These are phyloP conservation scores for Penicillium thymicola DNA, from an alignment of 2,329 filamentous ascomycete genomes.

Conservation along the genomic window DNA sequence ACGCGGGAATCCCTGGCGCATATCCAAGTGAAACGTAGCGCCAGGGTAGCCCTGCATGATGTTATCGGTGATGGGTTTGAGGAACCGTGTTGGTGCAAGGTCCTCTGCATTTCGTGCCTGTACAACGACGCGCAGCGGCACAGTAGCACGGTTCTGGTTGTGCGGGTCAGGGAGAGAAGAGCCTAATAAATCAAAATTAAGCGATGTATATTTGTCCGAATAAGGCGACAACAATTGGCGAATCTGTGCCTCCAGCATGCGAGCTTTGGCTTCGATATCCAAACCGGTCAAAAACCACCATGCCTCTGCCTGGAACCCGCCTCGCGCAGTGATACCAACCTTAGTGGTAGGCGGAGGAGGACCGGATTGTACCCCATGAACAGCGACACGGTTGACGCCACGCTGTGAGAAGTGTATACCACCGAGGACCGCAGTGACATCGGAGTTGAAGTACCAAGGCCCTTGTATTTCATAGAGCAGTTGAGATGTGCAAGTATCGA, in stretches of 20 bases:
- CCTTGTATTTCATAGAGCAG: constrained; percentile 56
- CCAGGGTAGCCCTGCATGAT: constrained; percentile 43
- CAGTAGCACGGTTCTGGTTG: constrained; percentile 44
- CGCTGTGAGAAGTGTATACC: constrained; percentile 53
- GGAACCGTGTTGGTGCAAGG: constrained; percentile 32
- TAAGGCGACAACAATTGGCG: constrained; percentile 39
- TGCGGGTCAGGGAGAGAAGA: constrained; percentile 29
- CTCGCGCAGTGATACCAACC: constrained; percentile 46
- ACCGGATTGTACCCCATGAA: constrained; percentile 46
- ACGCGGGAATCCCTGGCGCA: constrained; percentile 34
- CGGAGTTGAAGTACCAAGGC: constrained; percentile 56
- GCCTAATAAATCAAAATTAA: constrained; percentile 35
- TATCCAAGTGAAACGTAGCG: constrained; percentile 33
- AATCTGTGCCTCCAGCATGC: constrained; percentile 45
- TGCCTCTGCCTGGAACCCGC: constrained; percentile 48
- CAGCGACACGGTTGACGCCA: constrained; percentile 48
- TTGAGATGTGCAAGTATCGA: constrained; percentile 53
- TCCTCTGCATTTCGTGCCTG: constrained; percentile 45
- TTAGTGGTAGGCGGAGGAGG: constrained; percentile 52
- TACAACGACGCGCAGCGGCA: constrained; percentile 42
- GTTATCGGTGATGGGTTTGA: constrained; percentile 38
- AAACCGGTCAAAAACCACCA: constrained; percentile 46
- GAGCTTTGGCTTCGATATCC: constrained; percentile 46
- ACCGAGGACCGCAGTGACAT: constrained; percentile 53
- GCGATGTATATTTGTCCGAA: constrained; percentile 28